Percentiles rank a stretch among this genome's conserved stretches.
These are phyloP conservation scores for Themeda triandra DNA, from an alignment of 176 grass and related monocot species.

Conservation along the genomic window DNA sequence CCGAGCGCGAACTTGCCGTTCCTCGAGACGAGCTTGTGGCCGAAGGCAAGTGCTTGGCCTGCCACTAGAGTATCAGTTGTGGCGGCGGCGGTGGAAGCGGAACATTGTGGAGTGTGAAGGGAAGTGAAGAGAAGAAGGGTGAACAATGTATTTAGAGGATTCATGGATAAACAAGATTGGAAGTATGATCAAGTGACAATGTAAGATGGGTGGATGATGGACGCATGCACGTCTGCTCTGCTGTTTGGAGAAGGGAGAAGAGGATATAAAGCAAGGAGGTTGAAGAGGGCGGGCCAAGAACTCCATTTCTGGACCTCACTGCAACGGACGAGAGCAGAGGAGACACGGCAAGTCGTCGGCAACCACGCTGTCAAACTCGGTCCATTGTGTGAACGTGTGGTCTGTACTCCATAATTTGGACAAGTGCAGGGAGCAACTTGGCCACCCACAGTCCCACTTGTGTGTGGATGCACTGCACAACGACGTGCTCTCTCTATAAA, in stretches of 20 bases:
- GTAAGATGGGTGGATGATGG: not conserved
- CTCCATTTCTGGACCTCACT: not conserved
- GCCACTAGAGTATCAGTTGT: not conserved
- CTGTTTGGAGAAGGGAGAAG: not conserved
- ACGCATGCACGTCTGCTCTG: not conserved
- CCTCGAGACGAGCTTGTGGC: slow-evolving; percentile 37
- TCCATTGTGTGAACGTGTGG: not conserved
- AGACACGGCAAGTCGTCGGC: not conserved
- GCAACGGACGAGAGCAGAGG: no score
- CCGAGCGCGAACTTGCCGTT: slow-evolving; percentile 45
- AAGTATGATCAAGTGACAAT: not conserved
- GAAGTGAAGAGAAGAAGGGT: not conserved
- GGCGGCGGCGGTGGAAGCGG: not conserved
- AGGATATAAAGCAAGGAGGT: not conserved
- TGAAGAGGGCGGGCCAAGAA: not conserved
- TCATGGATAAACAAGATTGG: not conserved
- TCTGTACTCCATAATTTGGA: not conserved
- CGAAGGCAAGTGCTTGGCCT: not conserved
- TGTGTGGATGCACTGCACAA: not conserved
- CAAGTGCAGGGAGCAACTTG: not conserved
- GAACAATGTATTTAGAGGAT: not conserved
- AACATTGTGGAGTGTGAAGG: not conserved
- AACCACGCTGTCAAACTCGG: not conserved
- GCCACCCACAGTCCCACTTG: not conserved
- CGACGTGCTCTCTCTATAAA: not conserved